Evolutionary conservation across 1,139 yeast genomes (phyloP).

Genomic region (Suhomyces atakaporum): DNA sequence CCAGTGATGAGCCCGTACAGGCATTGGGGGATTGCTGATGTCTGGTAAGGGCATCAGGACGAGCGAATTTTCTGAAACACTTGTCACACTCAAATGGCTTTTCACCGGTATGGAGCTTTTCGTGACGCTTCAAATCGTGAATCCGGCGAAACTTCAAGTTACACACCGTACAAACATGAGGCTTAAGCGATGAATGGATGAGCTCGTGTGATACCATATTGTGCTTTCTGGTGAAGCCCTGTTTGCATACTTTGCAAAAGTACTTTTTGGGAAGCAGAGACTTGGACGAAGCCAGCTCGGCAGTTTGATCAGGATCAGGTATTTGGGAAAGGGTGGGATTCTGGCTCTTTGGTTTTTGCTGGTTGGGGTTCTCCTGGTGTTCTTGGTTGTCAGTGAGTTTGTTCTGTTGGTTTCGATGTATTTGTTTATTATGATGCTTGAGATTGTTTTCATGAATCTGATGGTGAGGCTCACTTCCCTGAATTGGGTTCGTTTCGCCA

Average conservation of each 20-base stretch:
- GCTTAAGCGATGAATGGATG: conserved; percentile 68
- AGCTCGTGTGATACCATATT: conserved; percentile 73
- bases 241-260: conserved; percentile 60
- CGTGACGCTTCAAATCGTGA: conserved; percentile 77
- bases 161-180: conserved; percentile 69
- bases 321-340: conserved; percentile 1
- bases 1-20: conserved; percentile 25
- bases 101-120: conserved; percentile 74
- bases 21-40: conserved; percentile 54
- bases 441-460: too few relatives aligned
- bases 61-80: conserved; percentile 69
- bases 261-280: conserved; percentile 27
- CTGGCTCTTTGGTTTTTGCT: conserved; percentile 1
- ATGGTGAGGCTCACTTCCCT: too few relatives aligned
- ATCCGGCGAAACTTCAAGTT: conserved; percentile 64
- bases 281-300: neutral
- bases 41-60: conserved; percentile 76
- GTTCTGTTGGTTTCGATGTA: too few relatives aligned
- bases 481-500: too few relatives aligned
- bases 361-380: too few relatives aligned
- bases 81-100: conserved; percentile 63
- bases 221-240: conserved; percentile 68
- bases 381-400: too few relatives aligned
- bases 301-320: neutral
- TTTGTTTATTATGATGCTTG: too few relatives aligned